Evolutionary conservation across 805 yeast species (phyloP).

Genomic region (Saccharomycopsis guyanensis): DNA sequence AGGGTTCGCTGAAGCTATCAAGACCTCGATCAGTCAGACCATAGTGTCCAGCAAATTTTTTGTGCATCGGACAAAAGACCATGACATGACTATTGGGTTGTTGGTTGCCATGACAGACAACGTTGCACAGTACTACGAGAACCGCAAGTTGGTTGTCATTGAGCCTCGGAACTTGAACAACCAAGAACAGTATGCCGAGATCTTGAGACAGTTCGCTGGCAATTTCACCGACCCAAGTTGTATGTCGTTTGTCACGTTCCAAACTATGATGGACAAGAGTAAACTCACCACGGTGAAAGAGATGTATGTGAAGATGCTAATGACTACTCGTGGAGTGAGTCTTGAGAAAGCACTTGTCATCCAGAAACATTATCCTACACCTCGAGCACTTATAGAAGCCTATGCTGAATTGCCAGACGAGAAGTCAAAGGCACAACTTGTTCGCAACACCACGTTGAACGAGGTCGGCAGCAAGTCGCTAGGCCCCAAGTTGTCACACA

Average conservation of each 20-base stretch:
- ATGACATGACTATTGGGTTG: conserved; percentile 67
- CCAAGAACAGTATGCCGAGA: conserved; percentile 42
- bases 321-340: conserved; percentile 75
- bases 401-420: conserved; percentile 26
- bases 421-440: conserved; percentile 5
- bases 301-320: conserved; percentile 63
- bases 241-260: conserved; percentile 49
- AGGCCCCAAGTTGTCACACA: conserved; percentile 18
- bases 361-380: conserved; percentile 66
- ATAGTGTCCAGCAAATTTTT: conserved; percentile 60
- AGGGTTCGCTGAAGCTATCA: conserved; percentile 53
- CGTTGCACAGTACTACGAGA: conserved; percentile 33
- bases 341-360: conserved; percentile 78
- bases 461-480: conserved; percentile 16
- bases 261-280: conserved; percentile 61
- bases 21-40: conserved; percentile 68
- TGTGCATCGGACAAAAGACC: conserved; percentile 57
- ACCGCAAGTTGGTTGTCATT: conserved; percentile 39
- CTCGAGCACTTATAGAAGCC: conserved; percentile 47
- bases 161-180: conserved; percentile 42
- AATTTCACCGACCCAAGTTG: conserved; percentile 41
- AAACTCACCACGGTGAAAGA: conserved; percentile 67
- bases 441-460: conserved; percentile 7
- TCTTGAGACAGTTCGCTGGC: conserved; percentile 36
- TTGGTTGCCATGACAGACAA: conserved; percentile 42